Conservation (phyloP, 768 basidiomycete genomes). For the Lentinula boryana region DNA sequence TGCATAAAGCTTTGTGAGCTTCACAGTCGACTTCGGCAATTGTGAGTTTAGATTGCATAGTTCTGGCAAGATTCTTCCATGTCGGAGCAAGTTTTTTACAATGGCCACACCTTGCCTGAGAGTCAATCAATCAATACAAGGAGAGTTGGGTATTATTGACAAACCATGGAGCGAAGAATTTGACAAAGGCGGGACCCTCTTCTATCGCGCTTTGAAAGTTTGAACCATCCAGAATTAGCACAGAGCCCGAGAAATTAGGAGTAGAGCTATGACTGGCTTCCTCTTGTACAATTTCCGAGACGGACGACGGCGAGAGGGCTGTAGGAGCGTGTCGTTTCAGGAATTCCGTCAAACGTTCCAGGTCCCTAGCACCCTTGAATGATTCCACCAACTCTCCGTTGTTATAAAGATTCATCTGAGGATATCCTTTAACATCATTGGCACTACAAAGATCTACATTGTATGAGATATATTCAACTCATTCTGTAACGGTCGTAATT, state of each 20-base stretch:
- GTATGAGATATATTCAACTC: background rate
- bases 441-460: conserved; percentile 68
- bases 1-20: conserved; percentile 60
- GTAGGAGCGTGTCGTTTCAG: conserved; percentile 35
- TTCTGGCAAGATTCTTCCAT: conserved; percentile 70
- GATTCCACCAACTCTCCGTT: conserved; percentile 56
- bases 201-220: conserved; percentile 33
- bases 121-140: background rate
- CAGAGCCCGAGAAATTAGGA: conserved; percentile 31
- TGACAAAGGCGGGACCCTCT: conserved; percentile 42
- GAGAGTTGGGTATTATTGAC: conserved; percentile 2
- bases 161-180: conserved; percentile 88
- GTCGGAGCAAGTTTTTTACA: conserved; percentile 89
- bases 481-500: background rate
- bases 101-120: conserved; percentile 69
- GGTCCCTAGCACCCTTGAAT: conserved; percentile 49
- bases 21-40: conserved; percentile 92
- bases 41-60: conserved; percentile 65
- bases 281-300: background rate
- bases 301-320: conserved; percentile 14
- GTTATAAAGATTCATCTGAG: conserved; percentile 67
- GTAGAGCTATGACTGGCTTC: conserved; percentile 10
- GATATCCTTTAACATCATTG: conserved; percentile 69
- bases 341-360: conserved; percentile 51
- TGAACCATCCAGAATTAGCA: conserved; percentile 26